A percentile compares a stretch with the other conserved stretches of the same genome.
Conservation (phyloP, 805 yeast genomes). For the Candida ovalis region DNA sequence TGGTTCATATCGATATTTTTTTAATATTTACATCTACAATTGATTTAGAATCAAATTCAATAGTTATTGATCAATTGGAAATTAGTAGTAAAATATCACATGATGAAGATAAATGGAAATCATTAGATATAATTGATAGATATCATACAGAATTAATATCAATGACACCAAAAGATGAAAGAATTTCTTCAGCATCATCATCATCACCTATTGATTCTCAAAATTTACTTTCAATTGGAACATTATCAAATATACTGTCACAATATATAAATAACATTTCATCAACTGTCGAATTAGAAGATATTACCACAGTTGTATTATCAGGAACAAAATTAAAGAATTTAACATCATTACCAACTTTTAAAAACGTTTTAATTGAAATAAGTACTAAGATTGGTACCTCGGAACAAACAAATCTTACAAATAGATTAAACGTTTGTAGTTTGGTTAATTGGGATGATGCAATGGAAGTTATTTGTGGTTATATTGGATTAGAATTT, state of each 20-base stretch:
- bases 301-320: slow-evolving; percentile 21
- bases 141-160: slow-evolving; percentile 11
- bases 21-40: slow-evolving; percentile 22
- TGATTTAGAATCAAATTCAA: slow-evolving; percentile 8
- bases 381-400: slow-evolving; percentile 19
- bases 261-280: background rate
- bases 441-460: slow-evolving; percentile 33
- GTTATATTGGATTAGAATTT: slow-evolving; percentile 30
- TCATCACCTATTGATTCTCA: background rate
- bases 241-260: background rate
- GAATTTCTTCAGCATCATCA: background rate
- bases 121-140: slow-evolving; percentile 14
- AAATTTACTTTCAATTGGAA: too few relatives aligned
- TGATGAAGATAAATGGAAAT: slow-evolving; percentile 5
- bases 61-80: slow-evolving; percentile 12
- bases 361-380: slow-evolving; percentile 25
- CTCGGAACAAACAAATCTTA: slow-evolving; percentile 3
- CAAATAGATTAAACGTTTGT: slow-evolving; percentile 15
- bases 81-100: slow-evolving; percentile 7
- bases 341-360: slow-evolving; percentile 15
- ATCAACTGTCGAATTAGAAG: slow-evolving; percentile 5
- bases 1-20: slow-evolving; percentile 28
- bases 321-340: slow-evolving; percentile 22
- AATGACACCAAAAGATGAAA: slow-evolving; percentile 11
- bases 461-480: slow-evolving; percentile 33